Evolutionary conservation across 495 filamentous ascomycete species (phyloP), one percentile per base, ranked within the genome.

Genomic region (Podospora anserina): DNA sequence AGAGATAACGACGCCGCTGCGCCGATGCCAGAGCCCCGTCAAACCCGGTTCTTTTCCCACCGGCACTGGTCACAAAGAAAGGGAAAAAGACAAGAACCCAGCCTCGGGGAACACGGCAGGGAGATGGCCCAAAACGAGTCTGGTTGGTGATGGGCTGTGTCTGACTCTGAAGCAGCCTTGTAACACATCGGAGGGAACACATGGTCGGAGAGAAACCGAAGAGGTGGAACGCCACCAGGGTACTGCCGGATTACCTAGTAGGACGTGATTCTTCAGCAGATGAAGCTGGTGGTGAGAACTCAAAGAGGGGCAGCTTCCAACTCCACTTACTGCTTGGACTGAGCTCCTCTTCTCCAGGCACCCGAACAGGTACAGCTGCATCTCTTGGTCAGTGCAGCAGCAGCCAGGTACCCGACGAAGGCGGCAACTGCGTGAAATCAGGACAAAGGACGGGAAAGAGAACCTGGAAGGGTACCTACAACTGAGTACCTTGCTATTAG

Each of bases 391-490:
- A 49, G 39, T 16, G 55, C n/a, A 20, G 55, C 1, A 68, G 61
- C 55, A 61, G 69, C 69, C 69, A 70, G 68, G 69, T 67, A 70
- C 64, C 69, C 65, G 68, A 63, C 65, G 68, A 63, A 53, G 54
- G 23, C 59, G 27, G 61, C 30, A 64, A 39, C 55, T 59, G 59
- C 30, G 59, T 32, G 19, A 6, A 30, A 65, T 30, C 23, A 55
- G 18, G 55, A 54, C 55, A 61, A 49, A 27, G 58, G 19, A 64
- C n/a, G 23, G 7, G 30, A 7, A 32, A 7, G 30, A 32, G 4
- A 32, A 4, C 23, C 23, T 23, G 23, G 30, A 32, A 7, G 30
- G 7, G 30, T 32, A 7, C 30, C 30, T 23, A 23, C 23, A 7
- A 32, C 0, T 32, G 7, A 7, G 30, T 32, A 32, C 30, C 30